Conservation (phyloP, 805 yeast species). For the Hermanozyma aechmeae region DNA sequence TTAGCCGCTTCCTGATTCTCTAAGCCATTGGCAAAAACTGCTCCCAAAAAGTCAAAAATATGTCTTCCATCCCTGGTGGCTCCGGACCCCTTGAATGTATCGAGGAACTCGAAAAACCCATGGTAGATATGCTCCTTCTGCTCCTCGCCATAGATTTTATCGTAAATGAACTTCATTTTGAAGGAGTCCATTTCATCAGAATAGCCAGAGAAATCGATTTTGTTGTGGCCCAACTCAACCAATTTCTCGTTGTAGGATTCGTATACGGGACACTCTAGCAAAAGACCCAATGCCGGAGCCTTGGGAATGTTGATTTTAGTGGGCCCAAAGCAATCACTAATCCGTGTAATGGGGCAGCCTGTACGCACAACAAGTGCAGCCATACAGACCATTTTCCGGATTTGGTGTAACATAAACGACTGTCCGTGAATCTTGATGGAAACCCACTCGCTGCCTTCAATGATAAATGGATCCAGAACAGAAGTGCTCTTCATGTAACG, state of each 20-base stretch:
- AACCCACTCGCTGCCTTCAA: slow-evolving; percentile 92
- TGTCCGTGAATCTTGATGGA: slow-evolving; percentile 96
- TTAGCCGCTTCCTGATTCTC: slow-evolving; percentile 8
- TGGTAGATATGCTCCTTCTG: slow-evolving; percentile 78
- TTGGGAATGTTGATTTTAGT: slow-evolving; percentile 85
- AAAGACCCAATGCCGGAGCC: slow-evolving; percentile 91
- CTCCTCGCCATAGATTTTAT: slow-evolving; percentile 87
- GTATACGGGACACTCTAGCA: slow-evolving; percentile 87
- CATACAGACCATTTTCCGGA: slow-evolving; percentile 96
- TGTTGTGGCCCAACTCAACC: slow-evolving; percentile 67
- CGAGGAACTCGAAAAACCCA: slow-evolving; percentile 87
- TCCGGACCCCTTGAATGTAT: slow-evolving; percentile 46
- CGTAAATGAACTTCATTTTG: slow-evolving; percentile 83
- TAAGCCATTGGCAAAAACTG: slow-evolving; percentile 20
- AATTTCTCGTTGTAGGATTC: slow-evolving; percentile 72
- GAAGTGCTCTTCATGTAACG: slow-evolving; percentile 73
- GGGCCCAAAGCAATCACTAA: slow-evolving; percentile 65
- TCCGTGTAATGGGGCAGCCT: slow-evolving; percentile 72
- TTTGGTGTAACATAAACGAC: slow-evolving; percentile 96
- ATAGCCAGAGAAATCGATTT: slow-evolving; percentile 58
- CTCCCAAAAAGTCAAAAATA: slow-evolving; percentile 50
- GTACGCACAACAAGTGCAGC: slow-evolving; percentile 79
- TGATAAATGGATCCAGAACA: slow-evolving; percentile 83
- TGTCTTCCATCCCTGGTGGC: slow-evolving; percentile 32
- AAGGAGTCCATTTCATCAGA: slow-evolving; percentile 70